A percentile compares a stretch with the other conserved stretches of the same genome.
Conservation (phyloP, 176 grass and related monocot genomes). For the Poa pratensis region DNA sequence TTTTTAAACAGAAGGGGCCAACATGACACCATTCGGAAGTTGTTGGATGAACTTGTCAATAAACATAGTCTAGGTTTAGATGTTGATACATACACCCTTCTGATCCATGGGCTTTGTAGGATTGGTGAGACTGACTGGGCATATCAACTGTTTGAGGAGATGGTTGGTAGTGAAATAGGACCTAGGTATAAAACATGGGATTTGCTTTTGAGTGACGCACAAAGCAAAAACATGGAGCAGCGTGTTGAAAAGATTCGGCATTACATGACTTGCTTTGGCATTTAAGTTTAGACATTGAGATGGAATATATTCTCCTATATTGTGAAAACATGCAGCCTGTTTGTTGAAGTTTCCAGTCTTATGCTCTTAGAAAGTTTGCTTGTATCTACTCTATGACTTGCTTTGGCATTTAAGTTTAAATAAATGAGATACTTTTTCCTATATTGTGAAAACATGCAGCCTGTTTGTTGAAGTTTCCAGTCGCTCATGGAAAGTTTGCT, state of each 20-base stretch:
- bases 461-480: too few relatives aligned
- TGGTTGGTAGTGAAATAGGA: constrained; percentile 70
- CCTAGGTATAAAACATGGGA: constrained; percentile 70
- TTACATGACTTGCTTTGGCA: constrained; percentile 51
- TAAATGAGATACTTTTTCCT: too few relatives aligned
- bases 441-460: too few relatives aligned
- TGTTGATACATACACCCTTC: constrained; percentile 74
- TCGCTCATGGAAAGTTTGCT: too few relatives aligned
- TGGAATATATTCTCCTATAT: neutral
- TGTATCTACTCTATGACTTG: neutral
- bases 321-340: neutral
- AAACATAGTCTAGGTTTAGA: constrained; percentile 75
- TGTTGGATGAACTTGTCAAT: constrained; percentile 60
- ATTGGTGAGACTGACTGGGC: constrained; percentile 61
- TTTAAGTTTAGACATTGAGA: constrained; percentile 19
- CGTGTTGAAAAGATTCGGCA: constrained; percentile 53
- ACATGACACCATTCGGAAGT: constrained; percentile 38
- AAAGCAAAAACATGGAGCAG: constrained; percentile 57
- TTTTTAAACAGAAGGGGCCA: constrained; percentile 59
- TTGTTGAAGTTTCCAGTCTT: too few relatives aligned
- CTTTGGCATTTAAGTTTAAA: neutral
- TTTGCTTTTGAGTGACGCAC: constrained; percentile 64
- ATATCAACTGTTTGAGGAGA: constrained; percentile 78
- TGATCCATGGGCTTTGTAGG: constrained; percentile 81
- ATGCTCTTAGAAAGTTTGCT: neutral